These are phyloP conservation scores for Lactifluus rugatus DNA, from an alignment of 768 basidiomycete genomes.

Conservation along the genomic window DNA sequence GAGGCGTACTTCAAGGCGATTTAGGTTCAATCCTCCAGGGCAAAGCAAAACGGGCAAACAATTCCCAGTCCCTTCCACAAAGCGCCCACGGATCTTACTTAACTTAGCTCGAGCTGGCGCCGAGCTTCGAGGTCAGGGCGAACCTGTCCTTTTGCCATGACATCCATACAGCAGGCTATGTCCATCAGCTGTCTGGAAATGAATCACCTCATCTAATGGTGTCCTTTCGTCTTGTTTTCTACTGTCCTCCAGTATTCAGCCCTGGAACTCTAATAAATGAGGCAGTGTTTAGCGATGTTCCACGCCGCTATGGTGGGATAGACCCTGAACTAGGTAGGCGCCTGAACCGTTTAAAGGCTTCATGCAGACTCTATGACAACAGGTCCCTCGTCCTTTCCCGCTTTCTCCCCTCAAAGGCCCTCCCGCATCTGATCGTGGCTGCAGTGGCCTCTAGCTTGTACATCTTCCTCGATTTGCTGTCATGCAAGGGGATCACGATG, in stretches of 20 bases:
- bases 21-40: too few relatives aligned
- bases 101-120: too few relatives aligned
- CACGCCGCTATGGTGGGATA: background rate
- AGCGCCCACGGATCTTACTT: background rate
- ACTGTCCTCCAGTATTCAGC: background rate
- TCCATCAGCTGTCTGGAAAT: too few relatives aligned
- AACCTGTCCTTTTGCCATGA: background rate
- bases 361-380: background rate
- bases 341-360: background rate
- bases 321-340: background rate
- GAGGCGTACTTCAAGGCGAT: too few relatives aligned
- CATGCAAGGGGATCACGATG: too few relatives aligned
- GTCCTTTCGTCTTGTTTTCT: background rate
- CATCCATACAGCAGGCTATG: background rate
- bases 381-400: background rate
- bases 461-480: background rate
- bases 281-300: too few relatives aligned
- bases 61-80: too few relatives aligned
- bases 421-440: background rate
- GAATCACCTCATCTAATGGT: background rate
- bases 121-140: background rate
- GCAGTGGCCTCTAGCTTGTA: background rate
- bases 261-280: background rate
- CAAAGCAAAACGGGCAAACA: too few relatives aligned
- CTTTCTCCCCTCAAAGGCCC: background rate